Conservation (phyloP, 139 green algal species). For the Coelastrella sp. region DNA sequence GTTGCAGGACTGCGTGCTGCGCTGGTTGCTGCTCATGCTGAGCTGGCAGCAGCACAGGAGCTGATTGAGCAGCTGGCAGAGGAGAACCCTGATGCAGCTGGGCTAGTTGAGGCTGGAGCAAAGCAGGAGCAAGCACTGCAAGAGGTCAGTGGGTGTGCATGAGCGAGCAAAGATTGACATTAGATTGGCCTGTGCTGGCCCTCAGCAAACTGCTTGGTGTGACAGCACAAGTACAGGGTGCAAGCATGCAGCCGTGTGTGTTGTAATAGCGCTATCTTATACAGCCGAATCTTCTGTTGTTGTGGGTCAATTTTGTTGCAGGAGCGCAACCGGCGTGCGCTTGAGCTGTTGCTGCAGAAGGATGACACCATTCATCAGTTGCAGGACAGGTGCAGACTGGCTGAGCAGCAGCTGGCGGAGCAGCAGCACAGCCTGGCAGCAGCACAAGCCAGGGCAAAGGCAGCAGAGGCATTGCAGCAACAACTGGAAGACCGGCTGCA, state of each 20-base stretch:
- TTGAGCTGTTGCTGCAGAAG: slow-evolving; percentile 63
- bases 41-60: slow-evolving; percentile 45
- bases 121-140: slow-evolving; percentile 48
- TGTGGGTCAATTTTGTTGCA: not conserved
- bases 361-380: slow-evolving; percentile 52
- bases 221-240: not conserved
- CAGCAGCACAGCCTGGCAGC: not conserved
- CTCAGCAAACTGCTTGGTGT: too few species aligned
- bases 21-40: slow-evolving; percentile 46
- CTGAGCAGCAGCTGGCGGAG: not conserved
- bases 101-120: slow-evolving; percentile 49
- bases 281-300: not conserved
- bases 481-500: slow-evolving; percentile 8
- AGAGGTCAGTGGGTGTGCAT: not conserved
- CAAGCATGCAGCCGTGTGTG: not conserved
- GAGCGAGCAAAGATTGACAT: too few species aligned
- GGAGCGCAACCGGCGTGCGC: slow-evolving; percentile 49
- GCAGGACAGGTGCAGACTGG: slow-evolving; percentile 38
- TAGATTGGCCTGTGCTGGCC: not conserved
- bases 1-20: slow-evolving; percentile 44
- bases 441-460: slow-evolving; percentile 12
- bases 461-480: not conserved
- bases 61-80: slow-evolving; percentile 52
- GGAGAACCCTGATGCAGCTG: slow-evolving; percentile 54
- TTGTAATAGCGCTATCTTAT: not conserved